Conservation (phyloP, 192 early-diverging fungal genomes). For the Backusella mclennaniae region DNA sequence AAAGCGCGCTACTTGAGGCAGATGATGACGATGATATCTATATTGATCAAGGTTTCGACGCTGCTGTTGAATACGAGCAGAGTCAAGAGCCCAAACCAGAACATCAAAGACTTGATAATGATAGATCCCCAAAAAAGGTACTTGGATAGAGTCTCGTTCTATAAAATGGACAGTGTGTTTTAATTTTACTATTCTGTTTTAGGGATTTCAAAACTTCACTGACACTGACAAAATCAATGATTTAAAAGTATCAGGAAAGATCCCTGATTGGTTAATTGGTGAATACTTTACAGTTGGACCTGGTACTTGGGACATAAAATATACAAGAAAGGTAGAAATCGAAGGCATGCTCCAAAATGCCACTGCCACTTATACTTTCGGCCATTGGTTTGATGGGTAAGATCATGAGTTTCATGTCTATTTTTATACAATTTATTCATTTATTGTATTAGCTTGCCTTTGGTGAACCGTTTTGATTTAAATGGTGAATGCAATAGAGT, state of each 20-base stretch:
- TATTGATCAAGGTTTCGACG: background rate
- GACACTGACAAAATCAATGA: conserved; percentile 44
- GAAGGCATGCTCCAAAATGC: conserved; percentile 63
- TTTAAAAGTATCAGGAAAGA: conserved; percentile 52
- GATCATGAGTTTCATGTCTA: background rate
- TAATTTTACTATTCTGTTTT: background rate
- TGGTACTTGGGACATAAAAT: conserved; percentile 64
- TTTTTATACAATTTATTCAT: background rate
- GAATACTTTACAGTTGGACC: conserved; percentile 70
- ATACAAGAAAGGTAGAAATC: conserved; percentile 53
- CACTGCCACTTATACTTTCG: conserved; percentile 67
- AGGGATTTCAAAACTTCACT: conserved; percentile 57
- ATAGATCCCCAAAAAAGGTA: conserved; percentile 12
- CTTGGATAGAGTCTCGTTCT: background rate
- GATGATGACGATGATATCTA: background rate
- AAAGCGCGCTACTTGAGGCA: background rate
- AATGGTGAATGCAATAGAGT: conserved; percentile 54
- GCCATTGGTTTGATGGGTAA: conserved; percentile 71
- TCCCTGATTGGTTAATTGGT: conserved; percentile 66
- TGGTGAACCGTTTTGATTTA: conserved; percentile 70
- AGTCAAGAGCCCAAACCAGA: background rate
- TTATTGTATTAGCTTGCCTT: conserved; percentile 49
- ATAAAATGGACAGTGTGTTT: background rate
- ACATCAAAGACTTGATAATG: background rate
- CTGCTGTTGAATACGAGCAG: background rate